phyloP scores from a whole-genome alignment of 202 grass and related monocot species.

The Panicum hallii region DNA sequence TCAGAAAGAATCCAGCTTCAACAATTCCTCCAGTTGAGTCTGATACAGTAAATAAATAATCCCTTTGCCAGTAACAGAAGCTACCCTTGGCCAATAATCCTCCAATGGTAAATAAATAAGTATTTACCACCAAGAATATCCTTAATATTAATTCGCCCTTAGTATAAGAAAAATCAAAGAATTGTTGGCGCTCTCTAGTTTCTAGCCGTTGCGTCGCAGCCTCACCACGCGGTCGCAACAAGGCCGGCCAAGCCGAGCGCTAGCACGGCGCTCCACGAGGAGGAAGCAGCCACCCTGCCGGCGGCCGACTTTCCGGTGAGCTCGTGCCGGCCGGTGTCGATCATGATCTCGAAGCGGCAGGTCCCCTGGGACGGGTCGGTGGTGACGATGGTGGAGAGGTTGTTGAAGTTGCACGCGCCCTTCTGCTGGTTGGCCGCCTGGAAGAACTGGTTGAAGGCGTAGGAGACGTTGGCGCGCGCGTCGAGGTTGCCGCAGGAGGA shows the following conservation, averaged over 20 bases:
- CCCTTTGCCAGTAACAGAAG: neutral
- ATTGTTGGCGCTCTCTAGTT: conserved; percentile 21
- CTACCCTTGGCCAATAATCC: conserved; percentile 6
- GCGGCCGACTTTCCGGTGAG: conserved; percentile 13
- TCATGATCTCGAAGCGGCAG: conserved; percentile 82
- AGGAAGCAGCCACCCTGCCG: neutral
- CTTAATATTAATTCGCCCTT: neutral
- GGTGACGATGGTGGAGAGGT: conserved; percentile 66
- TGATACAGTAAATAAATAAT: no score
- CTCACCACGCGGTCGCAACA: neutral
- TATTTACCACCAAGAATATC: conserved; percentile 30
- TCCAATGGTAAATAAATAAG: conserved; percentile 33
- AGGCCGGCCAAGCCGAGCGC: conserved; percentile 16
- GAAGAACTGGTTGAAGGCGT: conserved; percentile 92
- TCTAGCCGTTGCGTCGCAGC: neutral
- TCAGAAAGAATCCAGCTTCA: conserved; percentile 42
- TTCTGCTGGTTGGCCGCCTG: conserved; percentile 75
- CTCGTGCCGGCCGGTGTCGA: conserved; percentile 72
- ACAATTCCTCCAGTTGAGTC: conserved; percentile 24
- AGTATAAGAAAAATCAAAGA: conserved; percentile 32
- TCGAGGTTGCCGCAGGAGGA: conserved; percentile 73
- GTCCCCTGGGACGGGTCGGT: conserved; percentile 71
- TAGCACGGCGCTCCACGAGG: neutral
- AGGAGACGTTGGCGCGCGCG: conserved; percentile 72
- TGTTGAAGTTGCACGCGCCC: conserved; percentile 63